Evolutionary conservation across 495 filamentous ascomycete genomes (phyloP), one percentile per base, ranked within the genome.

Genomic region (Xylaria curta): DNA sequence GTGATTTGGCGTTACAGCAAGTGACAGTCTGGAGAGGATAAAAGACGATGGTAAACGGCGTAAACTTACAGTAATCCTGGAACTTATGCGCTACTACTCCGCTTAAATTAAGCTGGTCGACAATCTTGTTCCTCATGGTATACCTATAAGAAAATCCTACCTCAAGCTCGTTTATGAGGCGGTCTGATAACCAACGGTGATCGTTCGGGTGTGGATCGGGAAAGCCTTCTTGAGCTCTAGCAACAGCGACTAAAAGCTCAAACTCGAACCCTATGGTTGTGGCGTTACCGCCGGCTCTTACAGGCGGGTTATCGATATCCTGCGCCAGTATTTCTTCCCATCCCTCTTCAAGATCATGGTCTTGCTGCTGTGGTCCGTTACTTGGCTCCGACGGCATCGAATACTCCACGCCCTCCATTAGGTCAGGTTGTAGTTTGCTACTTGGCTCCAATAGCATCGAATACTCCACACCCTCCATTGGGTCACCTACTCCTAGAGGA

Each of bases 221-320:
- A 6, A 63, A 2, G 1, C 7, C 1, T 24, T 6, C 21, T 0
- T 1, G 0, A 1, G n/a, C 6, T 33, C 24, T 36, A 15, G 51
- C 28, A 40, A 69, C 70, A 21, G 74, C 76, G 13, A 69, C 9
- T 2, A 68, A 7, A 17, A 78, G 72, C 44, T 76, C 72, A 40
- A 78, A 64, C 56, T 76, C 74, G 12, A 78, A 60, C 19, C 76
- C 76, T 1, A 78, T 53, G 0, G 74, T 74, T 6, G 72, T 76
- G 42, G 66, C 71, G 19, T 71, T 67, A n/a, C 0, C 19, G 3
- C n/a, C 33, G 4, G n/a, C 28, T 12, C 17, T 19, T 12, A 47
- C 44, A 1, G 58, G 56, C 1, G 46, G 33, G 19, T 56, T 47
- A 49, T 58, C 49, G 51, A 15, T 5, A 33, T 56, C 31, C 26